phyloP scores from a whole-genome alignment of 805 yeast species.

The Suhomyces pyralidae region DNA sequence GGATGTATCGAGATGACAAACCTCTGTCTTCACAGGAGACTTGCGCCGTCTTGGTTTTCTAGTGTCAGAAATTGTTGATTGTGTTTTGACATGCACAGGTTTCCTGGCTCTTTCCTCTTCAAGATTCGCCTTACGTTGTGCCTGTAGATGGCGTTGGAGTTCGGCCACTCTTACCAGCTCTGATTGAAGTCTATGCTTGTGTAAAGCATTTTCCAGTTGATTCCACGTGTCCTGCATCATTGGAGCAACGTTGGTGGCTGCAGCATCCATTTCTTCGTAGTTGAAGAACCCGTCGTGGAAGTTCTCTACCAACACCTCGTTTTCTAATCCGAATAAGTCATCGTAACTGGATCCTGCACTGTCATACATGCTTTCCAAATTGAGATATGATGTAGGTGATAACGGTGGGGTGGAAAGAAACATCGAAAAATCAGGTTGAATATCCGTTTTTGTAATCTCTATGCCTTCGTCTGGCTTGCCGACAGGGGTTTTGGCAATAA shows the following conservation, averaged over 20 bases:
- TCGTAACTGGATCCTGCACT: neutral
- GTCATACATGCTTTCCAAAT: neutral
- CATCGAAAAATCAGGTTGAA: neutral
- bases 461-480: neutral
- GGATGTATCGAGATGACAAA: neutral
- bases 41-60: neutral
- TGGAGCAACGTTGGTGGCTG: neutral
- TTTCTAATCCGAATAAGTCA: neutral
- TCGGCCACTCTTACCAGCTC: constrained; percentile 1
- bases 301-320: neutral
- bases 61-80: neutral
- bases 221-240: neutral
- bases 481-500: neutral
- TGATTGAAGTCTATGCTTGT: neutral
- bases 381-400: neutral
- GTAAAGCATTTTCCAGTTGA: neutral
- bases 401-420: neutral
- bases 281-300: constrained; percentile 6
- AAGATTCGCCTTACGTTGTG: neutral
- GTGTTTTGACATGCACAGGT: neutral
- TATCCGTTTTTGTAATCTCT: neutral
- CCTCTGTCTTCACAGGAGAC: neutral
- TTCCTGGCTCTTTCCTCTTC: neutral
- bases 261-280: neutral
- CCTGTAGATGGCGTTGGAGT: constrained; percentile 1